phyloP scores from a whole-genome alignment of 2,329 filamentous ascomycete species.

The Dactylonectria macrodidyma region DNA sequence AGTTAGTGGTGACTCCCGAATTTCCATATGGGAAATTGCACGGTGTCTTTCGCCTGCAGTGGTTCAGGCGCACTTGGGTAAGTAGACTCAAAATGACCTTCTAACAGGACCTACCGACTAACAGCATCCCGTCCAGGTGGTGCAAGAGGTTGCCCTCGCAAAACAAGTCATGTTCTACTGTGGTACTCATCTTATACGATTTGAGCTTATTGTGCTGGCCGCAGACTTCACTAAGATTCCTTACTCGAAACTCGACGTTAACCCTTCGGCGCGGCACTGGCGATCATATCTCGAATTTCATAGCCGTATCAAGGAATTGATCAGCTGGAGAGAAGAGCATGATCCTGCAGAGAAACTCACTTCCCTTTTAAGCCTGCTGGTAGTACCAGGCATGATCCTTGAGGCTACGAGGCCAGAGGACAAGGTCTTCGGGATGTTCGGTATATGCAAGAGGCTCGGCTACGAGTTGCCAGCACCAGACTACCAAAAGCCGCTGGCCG shows the following conservation, averaged over 20 bases:
- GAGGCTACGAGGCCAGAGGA: constrained; percentile 1
- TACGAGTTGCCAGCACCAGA: constrained; percentile 3
- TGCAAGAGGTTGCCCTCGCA: constrained; percentile 1
- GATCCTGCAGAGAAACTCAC: background rate
- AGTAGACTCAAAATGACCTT: background rate
- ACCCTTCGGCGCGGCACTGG: background rate
- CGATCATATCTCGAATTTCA: constrained; percentile 3
- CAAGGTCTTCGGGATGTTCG: background rate
- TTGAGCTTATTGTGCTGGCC: background rate
- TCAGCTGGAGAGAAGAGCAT: background rate
- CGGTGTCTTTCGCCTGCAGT: background rate
- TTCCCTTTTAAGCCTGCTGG: background rate
- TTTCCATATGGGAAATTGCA: constrained; percentile 3
- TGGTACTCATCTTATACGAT: constrained; percentile 1
- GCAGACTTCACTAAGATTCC: constrained; percentile 3
- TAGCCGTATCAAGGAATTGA: background rate
- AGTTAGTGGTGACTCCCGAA: background rate
- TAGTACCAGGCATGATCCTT: background rate
- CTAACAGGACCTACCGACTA: background rate
- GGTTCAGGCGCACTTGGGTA: background rate
- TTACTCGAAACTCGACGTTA: background rate
- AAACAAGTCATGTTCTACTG: constrained; percentile 6
- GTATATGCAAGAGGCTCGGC: constrained; percentile 1
- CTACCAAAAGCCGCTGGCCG: background rate
- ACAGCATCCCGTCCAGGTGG: background rate